Base-by-base conservation (phyloP, 371 early-diverging fungal species). In the Mucor circinelloides region DNA sequence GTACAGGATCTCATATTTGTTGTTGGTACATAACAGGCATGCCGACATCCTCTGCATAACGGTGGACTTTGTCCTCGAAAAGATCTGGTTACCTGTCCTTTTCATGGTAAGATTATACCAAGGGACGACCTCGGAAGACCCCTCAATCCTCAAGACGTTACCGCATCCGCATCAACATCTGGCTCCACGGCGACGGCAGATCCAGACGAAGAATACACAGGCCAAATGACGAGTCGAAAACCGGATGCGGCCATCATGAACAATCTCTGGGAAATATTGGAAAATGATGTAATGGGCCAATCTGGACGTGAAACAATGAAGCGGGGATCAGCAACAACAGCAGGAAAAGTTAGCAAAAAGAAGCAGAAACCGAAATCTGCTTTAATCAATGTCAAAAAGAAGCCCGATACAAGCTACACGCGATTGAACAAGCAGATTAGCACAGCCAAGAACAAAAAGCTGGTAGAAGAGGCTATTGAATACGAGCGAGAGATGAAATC, bases 61-160 rank as follows among this genome's bases (percentile, higher is more conserved):
- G 92, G 93, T 15, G 76, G 80, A 17, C 75, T 93, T 28, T 93
- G 93, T 58, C 85, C 87, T 21, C 75, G 93, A 31, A 84, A 86
- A 28, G 93, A 93, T 66, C 68, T 90, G 34, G 79, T 87, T 0
- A 85, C 81, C 12, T 93, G 93, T 65, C 93, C 93, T 2, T 88
- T 89, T 44, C 93, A 93, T 73, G 93, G 93, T 0, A 72, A 61
- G 13, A 82, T 91, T 17, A 81, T 93, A 15, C 87, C 90, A 0
- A 80, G 93, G 6, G 90, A 91, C 50, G 90, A 88, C 30, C 34
- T 73, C 6, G 90, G 90, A 13, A 69, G 61, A 28, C 72, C 70
- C 54, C 66, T 65, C 9, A 66, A 70, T 63, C 67, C 56, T 27
- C 4, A 55, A 56, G 59, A 32, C 0, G 34, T 10, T 7, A n/a